These are phyloP conservation scores for Calendula officinalis DNA, from an alignment of 129 eudicot genomes.

Conservation along the genomic window DNA sequence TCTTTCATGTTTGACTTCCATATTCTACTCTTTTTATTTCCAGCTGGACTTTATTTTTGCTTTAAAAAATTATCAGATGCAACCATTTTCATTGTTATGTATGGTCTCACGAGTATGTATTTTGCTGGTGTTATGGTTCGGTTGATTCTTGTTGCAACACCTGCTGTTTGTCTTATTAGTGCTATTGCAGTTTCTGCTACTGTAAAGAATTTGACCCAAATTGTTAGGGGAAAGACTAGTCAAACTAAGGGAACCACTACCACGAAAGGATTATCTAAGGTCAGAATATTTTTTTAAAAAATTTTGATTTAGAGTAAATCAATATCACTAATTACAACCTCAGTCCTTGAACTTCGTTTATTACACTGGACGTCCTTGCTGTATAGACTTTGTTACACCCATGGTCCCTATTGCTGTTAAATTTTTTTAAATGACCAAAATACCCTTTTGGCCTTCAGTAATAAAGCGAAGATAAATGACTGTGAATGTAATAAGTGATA, in stretches of 20 bases:
- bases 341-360: too few species aligned
- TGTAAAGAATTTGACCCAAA: constrained; percentile 68
- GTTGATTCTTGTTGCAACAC: constrained; percentile 90
- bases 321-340: too few species aligned
- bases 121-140: constrained; percentile 99
- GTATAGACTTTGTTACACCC: too few species aligned
- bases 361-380: too few species aligned
- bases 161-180: constrained; percentile 93
- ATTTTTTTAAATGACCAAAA: too few species aligned
- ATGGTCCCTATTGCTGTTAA: too few species aligned
- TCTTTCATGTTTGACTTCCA: constrained; percentile 99
- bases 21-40: constrained; percentile 72
- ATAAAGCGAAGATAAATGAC: too few species aligned
- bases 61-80: constrained; percentile 92
- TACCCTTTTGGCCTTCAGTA: too few species aligned
- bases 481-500: too few species aligned
- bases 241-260: constrained; percentile 57
- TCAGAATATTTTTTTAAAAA: constrained; percentile 27
- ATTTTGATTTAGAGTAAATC: too few species aligned
- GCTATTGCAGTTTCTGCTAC: constrained; percentile 97
- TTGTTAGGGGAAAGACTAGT: constrained; percentile 52
- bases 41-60: constrained; percentile 93
- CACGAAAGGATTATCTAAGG: constrained; percentile 80
- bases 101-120: constrained; percentile 94
- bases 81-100: constrained; percentile 90